Conservation (phyloP, 192 early-diverging fungal species). For the Gonapodya sp. region DNA sequence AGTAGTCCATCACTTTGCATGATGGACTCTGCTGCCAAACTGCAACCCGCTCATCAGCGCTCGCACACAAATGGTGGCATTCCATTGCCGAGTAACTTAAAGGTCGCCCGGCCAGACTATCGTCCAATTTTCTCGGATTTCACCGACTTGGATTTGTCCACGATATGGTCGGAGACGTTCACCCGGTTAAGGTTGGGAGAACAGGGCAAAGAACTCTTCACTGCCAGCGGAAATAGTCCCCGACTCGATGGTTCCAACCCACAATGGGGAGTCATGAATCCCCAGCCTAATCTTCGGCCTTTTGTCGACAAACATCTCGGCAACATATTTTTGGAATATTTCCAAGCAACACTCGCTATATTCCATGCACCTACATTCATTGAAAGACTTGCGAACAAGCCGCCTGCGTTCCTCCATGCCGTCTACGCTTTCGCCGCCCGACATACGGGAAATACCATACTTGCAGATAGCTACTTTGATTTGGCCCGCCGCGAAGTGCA, state of each 20-base stretch:
- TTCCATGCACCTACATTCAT: neutral
- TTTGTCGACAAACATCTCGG: neutral
- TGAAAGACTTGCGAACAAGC: neutral
- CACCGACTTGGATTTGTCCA: neutral
- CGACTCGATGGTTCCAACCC: neutral
- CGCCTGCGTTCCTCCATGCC: neutral
- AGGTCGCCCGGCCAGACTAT: no score
- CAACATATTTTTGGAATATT: neutral
- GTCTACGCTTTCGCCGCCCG: neutral
- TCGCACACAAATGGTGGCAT: no score
- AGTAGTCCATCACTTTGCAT: no score
- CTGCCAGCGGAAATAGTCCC: neutral
- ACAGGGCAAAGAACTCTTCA: neutral
- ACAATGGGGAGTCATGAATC: neutral
- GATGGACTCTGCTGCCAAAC: no score
- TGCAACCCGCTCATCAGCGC: no score
- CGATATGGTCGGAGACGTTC: neutral
- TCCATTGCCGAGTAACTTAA: no score
- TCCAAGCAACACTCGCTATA: neutral
- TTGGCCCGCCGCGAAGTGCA: neutral
- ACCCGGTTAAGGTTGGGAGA: neutral
- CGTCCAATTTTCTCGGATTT: no score
- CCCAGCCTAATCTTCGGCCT: neutral
- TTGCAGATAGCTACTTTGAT: neutral
- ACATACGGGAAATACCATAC: neutral